Conservation (phyloP, 2,329 filamentous ascomycete genomes). For the Emmonsiellopsis sp. region DNA sequence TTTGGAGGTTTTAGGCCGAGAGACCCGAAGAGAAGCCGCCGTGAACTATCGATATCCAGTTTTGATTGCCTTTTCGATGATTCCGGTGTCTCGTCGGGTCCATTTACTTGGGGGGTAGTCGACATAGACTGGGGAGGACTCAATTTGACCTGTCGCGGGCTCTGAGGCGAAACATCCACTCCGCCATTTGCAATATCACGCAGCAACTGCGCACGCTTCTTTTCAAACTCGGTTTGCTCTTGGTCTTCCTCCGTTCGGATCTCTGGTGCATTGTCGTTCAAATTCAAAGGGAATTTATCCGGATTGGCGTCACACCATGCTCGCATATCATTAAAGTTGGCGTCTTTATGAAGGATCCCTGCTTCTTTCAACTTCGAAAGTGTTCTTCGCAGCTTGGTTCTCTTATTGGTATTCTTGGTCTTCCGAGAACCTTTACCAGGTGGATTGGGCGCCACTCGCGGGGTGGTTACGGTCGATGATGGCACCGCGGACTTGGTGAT, state of each 20-base stretch:
- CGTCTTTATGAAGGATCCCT: slow-evolving; percentile 42
- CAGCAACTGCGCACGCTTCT: slow-evolving; percentile 42
- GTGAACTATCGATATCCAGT: slow-evolving; percentile 52
- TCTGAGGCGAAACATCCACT: slow-evolving; percentile 33
- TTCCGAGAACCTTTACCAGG: slow-evolving; percentile 40
- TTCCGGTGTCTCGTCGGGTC: background rate
- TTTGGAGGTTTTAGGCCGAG: slow-evolving; percentile 61
- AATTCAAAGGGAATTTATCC: slow-evolving; percentile 10
- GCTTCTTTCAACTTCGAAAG: slow-evolving; percentile 44
- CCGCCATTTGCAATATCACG: slow-evolving; percentile 44
- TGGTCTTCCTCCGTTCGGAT: slow-evolving; percentile 10
- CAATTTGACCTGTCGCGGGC: slow-evolving; percentile 11
- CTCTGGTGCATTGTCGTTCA: background rate
- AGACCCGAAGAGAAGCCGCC: slow-evolving; percentile 61
- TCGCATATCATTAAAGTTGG: slow-evolving; percentile 41
- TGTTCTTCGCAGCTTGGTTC: slow-evolving; percentile 41
- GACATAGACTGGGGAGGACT: background rate
- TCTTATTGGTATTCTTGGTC: slow-evolving; percentile 48
- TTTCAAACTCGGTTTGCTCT: slow-evolving; percentile 39
- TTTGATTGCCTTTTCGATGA: slow-evolving; percentile 28
- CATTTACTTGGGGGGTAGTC: slow-evolving; percentile 1
- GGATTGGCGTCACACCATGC: slow-evolving; percentile 23
- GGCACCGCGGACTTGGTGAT: background rate
- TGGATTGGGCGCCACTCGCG: slow-evolving; percentile 19
- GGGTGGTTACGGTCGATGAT: background rate